These are phyloP conservation scores for Ophiobolus disseminans DNA, from an alignment of 2,329 filamentous ascomycete genomes.

Conservation along the genomic window DNA sequence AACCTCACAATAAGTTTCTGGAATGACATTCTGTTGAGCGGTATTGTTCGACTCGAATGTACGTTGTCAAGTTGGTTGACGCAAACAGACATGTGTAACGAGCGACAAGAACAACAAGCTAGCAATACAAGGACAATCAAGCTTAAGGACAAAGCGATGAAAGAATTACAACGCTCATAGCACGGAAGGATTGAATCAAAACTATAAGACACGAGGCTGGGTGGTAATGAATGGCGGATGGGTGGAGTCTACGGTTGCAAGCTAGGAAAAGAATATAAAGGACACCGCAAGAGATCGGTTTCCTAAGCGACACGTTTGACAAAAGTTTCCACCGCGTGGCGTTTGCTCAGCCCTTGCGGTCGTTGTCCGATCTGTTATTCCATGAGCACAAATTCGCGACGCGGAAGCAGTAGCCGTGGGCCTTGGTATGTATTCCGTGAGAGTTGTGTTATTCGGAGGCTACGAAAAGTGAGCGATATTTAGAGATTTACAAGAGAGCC, in stretches of 20 bases:
- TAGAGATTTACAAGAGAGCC: background rate
- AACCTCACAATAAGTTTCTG: conserved; percentile 29
- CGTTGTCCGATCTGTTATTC: conserved; percentile 39
- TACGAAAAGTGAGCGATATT: background rate
- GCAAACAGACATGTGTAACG: conserved; percentile 17
- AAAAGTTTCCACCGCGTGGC: conserved; percentile 20
- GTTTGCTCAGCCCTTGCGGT: conserved; percentile 42
- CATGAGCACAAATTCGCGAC: conserved; percentile 12
- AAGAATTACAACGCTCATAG: background rate
- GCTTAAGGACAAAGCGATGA: no score
- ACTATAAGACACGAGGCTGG: conserved; percentile 1
- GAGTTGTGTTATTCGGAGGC: background rate
- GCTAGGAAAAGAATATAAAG: background rate
- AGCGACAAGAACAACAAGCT: background rate
- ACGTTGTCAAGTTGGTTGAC: no score
- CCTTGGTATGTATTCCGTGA: conserved; percentile 7
- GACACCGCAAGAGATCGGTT: conserved; percentile 23
- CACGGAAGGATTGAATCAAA: conserved; percentile 2
- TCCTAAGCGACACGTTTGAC: conserved; percentile 29
- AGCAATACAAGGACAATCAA: no score
- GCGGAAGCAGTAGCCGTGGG: background rate
- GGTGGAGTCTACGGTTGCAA: background rate
- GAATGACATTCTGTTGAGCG: conserved; percentile 29
- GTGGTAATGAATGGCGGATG: background rate
- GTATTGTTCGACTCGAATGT: no score